These are phyloP conservation scores for Urostyla sp. DNA, from an alignment of 73 alveolate species.

Conservation along the genomic window DNA sequence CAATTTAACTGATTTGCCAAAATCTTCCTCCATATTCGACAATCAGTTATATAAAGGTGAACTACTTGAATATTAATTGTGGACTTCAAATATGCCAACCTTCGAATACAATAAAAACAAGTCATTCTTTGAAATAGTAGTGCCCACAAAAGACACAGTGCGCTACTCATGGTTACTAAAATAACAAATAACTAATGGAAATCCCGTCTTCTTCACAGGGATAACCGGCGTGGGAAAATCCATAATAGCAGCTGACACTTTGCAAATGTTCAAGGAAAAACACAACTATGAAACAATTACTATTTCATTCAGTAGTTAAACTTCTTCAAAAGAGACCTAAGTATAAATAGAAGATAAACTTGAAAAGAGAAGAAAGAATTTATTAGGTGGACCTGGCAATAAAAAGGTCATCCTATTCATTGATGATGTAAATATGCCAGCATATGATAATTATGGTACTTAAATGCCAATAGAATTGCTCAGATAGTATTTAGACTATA, in stretches of 20 bases:
- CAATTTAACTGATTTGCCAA: slow-evolving; percentile 73
- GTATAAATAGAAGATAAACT: slow-evolving; percentile 90
- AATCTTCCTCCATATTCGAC: slow-evolving; percentile 80
- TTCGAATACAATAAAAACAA: slow-evolving; percentile 75
- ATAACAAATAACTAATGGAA: slow-evolving; percentile 69
- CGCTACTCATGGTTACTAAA: slow-evolving; percentile 85
- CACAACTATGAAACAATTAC: slow-evolving; percentile 80
- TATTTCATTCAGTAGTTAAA: slow-evolving; percentile 91
- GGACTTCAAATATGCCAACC: slow-evolving; percentile 61
- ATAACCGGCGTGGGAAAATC: slow-evolving; percentile 98
- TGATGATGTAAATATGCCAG: slow-evolving; percentile 98
- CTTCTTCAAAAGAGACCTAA: slow-evolving; percentile 89
- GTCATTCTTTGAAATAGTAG: slow-evolving; percentile 84
- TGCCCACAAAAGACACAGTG: slow-evolving; percentile 91
- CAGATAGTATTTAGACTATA: slow-evolving; percentile 87
- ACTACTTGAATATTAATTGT: slow-evolving; percentile 56
- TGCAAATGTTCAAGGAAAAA: slow-evolving; percentile 69
- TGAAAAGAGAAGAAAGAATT: slow-evolving; percentile 92
- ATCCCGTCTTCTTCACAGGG: slow-evolving; percentile 96
- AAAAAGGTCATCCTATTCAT: slow-evolving; percentile 91
- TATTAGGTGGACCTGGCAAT: slow-evolving; percentile 92
- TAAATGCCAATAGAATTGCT: slow-evolving; percentile 95
- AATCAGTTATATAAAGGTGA: slow-evolving; percentile 52
- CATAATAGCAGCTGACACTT: slow-evolving; percentile 78
- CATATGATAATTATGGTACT: slow-evolving; percentile 91